Evolutionary conservation across 768 basidiomycete species (phyloP).

Genomic region (Mycena vulgaris): DNA sequence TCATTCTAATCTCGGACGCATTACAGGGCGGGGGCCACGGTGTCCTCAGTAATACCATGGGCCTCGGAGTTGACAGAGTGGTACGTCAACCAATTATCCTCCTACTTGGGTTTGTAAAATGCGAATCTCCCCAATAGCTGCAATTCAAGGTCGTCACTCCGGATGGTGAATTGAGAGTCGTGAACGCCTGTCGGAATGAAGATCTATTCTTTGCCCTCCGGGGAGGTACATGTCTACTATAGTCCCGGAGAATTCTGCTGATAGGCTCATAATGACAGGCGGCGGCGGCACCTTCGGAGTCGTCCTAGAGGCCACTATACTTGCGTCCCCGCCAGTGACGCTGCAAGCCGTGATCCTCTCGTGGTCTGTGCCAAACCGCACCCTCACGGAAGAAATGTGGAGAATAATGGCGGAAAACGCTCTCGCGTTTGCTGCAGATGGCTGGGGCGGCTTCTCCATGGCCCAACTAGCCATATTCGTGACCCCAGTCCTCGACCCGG

Average conservation of each 20-base stretch:
- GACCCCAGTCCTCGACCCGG: slow-evolving; percentile 56
- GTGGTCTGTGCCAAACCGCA: slow-evolving; percentile 45
- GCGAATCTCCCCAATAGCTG: slow-evolving; percentile 46
- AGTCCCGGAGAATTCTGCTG: neutral
- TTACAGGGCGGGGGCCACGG: slow-evolving; percentile 61
- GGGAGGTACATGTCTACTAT: slow-evolving; percentile 48
- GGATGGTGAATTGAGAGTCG: slow-evolving; percentile 61
- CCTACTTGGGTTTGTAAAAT: neutral
- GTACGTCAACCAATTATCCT: slow-evolving; percentile 44
- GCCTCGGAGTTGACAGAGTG: slow-evolving; percentile 63
- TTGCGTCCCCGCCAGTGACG: slow-evolving; percentile 54
- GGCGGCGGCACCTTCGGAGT: slow-evolving; percentile 65
- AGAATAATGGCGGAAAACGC: slow-evolving; percentile 56
- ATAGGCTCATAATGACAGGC: slow-evolving; percentile 38
- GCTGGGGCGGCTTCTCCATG: slow-evolving; percentile 64
- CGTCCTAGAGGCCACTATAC: slow-evolving; percentile 53
- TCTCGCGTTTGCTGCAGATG: slow-evolving; percentile 59
- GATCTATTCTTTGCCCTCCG: slow-evolving; percentile 71
- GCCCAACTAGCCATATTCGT: slow-evolving; percentile 56
- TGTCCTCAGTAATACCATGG: slow-evolving; percentile 60
- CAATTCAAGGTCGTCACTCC: slow-evolving; percentile 70
- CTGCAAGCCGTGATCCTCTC: slow-evolving; percentile 55
- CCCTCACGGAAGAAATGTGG: slow-evolving; percentile 52
- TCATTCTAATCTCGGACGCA: neutral
- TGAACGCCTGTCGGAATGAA: slow-evolving; percentile 63